Base-by-base conservation (phyloP, 345 rosid genomes). In the Heritiera littoralis region DNA sequence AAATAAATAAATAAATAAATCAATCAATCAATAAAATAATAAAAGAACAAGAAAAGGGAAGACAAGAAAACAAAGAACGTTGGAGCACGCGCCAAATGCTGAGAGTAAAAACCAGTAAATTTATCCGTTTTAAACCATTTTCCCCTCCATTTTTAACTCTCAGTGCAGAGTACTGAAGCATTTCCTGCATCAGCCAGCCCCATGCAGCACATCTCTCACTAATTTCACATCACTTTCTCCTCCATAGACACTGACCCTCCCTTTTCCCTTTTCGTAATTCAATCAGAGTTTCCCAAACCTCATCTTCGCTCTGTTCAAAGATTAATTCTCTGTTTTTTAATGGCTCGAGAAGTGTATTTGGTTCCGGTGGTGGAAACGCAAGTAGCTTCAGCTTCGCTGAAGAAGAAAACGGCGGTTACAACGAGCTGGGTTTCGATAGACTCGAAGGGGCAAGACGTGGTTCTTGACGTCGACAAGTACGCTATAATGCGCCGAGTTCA, bases 401-500 rank as follows among this genome's bases (percentile, higher is more conserved):
- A 83, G 87, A 87, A 86, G 86, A 87, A 86, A 74, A 79, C 84
- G 45, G 79, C 80, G 28, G 85, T 81, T 78, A 77, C 84, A 30
- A 71, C 81, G 65, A 86, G 86, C 82, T 89, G 93, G 91, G 58
- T 85, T 72, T 76, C 83, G 75, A 72, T 88, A 46, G 83, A 86
- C 83, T 73, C 54, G 28, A 66, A 70, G 63, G 93, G 88, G 9
- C 73, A 82, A 55, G 66, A 66, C 76, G 80, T 79, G 28, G 9
- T 87, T 23, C 80, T 89, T 41, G 91, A 86, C 49, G 88, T 86
- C 17, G 92, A 86, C 78, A 88, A 88, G 87, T 80, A 85, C 55
- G 87, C 82, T n/a, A 85, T 89, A 65, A 88, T 89, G 92, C 89
- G 87, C 2, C 84, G 88, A 10, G 89, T 88, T 43, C 87, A 83